Evolutionary conservation across 768 basidiomycete genomes (phyloP), one percentile per base, ranked within the genome.

Genomic region (Boletus coccyginus): DNA sequence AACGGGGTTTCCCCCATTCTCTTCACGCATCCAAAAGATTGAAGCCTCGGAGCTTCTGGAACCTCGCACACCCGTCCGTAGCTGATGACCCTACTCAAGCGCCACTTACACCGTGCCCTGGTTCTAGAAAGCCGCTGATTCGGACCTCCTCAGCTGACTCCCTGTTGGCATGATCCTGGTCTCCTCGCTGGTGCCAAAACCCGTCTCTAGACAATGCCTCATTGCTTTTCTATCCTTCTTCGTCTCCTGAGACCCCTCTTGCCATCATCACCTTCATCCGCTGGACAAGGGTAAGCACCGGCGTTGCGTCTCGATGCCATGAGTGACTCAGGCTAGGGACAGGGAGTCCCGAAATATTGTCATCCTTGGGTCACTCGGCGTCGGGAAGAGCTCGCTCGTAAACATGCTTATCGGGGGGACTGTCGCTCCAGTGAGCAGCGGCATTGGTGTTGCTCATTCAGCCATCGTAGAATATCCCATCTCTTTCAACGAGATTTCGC

Each of bases 301-400:
- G 36, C 43, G 5, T 35, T 8, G 9, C 9, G 21, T 55, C 55
- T 43, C 24, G 29, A n/a, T 31, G 3, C 35, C 40, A 31, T 24
- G 31, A 12, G 24, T 33, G 40, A 54, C 55, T 59, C 51, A 55
- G 19, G 16, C n/a, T 12, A 16, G n/a, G 29, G 29, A 3, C 27
- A 58, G 59, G 41, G 33, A 45, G 11, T 61, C 42, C 21, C 49
- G 40, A 41, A 62, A 62, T 14, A 52, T 69, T 2, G 21, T 68
- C 52, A 21, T 67, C 46, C 56, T 69, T 31, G 68, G 66, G n/a
- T 62, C 66, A 19, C 53, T 68, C 14, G 68, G 77, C 35, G 48
- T 61, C 27, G 72, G 72, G 11, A 78, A 78, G 56, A 77, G 78
- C 60, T 73, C 74, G 8, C 64, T 77, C 35, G 57, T 78, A 41